Conservation (phyloP, 1,284 basidiomycete species). For the Termitomyces sp. region DNA sequence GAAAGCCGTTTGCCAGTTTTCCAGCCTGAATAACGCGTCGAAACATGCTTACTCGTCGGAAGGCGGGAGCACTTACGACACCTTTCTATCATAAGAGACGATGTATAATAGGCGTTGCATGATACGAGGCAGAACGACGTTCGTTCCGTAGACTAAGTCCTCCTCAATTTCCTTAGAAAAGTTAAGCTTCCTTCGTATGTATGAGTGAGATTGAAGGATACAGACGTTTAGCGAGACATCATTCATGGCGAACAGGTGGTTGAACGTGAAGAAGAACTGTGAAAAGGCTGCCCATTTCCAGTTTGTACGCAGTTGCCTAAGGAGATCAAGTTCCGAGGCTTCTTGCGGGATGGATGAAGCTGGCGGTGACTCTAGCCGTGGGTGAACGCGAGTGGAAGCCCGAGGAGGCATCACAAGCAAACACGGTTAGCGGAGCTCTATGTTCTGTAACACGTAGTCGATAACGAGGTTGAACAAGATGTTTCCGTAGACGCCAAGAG, state of each 20-base stretch:
- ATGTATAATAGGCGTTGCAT: constrained; percentile 69
- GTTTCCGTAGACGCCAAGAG: neutral
- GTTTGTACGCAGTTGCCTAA: constrained; percentile 49
- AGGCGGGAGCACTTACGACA: constrained; percentile 50
- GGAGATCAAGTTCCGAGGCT: constrained; percentile 35
- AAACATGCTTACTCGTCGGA: constrained; percentile 13
- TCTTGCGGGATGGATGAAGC: constrained; percentile 17
- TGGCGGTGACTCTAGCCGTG: constrained; percentile 21
- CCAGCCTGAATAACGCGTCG: constrained; percentile 38
- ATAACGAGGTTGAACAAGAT: neutral
- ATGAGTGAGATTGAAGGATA: constrained; percentile 12
- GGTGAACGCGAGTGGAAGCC: constrained; percentile 24
- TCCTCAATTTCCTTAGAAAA: constrained; percentile 64
- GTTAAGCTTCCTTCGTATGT: constrained; percentile 11
- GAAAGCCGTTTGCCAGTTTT: constrained; percentile 71
- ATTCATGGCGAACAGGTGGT: constrained; percentile 55
- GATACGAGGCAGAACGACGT: constrained; percentile 59
- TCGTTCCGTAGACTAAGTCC: constrained; percentile 60
- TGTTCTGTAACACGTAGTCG: constrained; percentile 3
- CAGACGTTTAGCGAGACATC: constrained; percentile 60
- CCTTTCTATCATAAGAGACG: constrained; percentile 75
- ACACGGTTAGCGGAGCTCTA: constrained; percentile 6
- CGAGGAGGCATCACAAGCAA: constrained; percentile 33
- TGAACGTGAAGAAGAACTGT: constrained; percentile 79
- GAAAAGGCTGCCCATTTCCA: constrained; percentile 85